These are phyloP conservation scores for Aspergillus sp. DNA, from an alignment of 2,329 filamentous ascomycete species.

Conservation along the genomic window DNA sequence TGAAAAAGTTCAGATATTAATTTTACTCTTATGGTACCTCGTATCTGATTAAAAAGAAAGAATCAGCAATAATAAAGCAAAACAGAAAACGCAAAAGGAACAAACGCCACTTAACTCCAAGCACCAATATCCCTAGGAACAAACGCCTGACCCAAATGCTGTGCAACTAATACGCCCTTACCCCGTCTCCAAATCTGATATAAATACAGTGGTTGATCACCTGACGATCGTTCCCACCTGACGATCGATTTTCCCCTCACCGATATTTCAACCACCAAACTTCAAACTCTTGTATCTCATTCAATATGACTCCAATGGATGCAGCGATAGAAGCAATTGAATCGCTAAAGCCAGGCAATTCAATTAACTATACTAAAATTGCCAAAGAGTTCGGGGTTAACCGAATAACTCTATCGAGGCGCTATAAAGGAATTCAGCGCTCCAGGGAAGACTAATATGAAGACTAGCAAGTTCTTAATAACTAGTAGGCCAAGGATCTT, in stretches of 20 bases:
- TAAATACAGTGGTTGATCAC: constrained; percentile 1
- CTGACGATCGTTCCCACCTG: neutral
- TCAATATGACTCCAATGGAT: neutral
- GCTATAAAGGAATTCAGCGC: neutral
- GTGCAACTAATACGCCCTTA: too few species aligned
- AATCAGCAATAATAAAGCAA: too few species aligned
- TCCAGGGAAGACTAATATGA: neutral
- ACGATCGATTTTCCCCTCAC: neutral
- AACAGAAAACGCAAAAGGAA: too few species aligned
- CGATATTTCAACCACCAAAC: neutral
- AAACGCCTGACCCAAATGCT: too few species aligned
- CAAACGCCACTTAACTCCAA: too few species aligned
- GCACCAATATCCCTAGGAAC: too few species aligned
- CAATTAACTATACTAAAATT: neutral
- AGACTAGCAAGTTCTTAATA: neutral
- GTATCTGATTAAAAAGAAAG: too few species aligned
- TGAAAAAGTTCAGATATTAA: too few species aligned
- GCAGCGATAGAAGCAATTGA: neutral
- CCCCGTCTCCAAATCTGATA: too few species aligned
- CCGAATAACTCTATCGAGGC: neutral
- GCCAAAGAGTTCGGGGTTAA: neutral
- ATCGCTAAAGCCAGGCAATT: neutral
- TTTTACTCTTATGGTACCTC: too few species aligned
- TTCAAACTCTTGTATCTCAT: neutral
- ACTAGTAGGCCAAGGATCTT: neutral